Percentiles rank a stretch among this genome's conserved stretches.
Evolutionary conservation across 1,139 yeast species (phyloP).

Genomic region (Insectozyma bohioensis): DNA sequence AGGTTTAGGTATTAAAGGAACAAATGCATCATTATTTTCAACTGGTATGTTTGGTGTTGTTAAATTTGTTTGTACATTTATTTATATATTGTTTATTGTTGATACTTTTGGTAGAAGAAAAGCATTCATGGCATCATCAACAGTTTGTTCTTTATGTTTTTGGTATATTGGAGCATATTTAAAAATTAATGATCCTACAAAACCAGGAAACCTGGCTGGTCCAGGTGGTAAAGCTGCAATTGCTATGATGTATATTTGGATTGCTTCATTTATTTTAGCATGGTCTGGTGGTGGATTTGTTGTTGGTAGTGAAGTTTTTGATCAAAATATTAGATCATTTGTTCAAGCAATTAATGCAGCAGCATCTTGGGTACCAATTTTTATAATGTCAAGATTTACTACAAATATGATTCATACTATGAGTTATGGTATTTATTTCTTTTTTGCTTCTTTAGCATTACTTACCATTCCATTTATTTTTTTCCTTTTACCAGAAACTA

Average conservation of each 20-base stretch:
- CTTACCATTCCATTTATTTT: constrained; percentile 36
- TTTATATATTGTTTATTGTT: constrained; percentile 37
- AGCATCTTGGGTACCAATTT: constrained; percentile 44
- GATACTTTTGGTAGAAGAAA: constrained; percentile 40
- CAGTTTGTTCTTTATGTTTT: constrained; percentile 39
- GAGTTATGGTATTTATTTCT: constrained; percentile 42
- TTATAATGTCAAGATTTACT: constrained; percentile 41
- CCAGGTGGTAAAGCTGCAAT: constrained; percentile 47
- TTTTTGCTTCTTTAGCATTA: constrained; percentile 36
- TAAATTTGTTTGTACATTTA: constrained; percentile 37
- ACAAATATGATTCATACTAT: constrained; percentile 36
- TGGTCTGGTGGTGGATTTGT: constrained; percentile 50
- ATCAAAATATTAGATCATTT: constrained; percentile 42
- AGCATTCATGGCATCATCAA: constrained; percentile 39
- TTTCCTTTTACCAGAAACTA: constrained; percentile 41
- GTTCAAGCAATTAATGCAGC: constrained; percentile 47
- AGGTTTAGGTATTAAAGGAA: constrained; percentile 40
- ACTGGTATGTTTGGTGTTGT: constrained; percentile 47
- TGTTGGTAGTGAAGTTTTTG: constrained; percentile 43
- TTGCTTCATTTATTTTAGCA: constrained; percentile 41
- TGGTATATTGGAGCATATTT: constrained; percentile 46
- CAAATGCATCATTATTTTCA: constrained; percentile 39
- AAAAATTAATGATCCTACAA: constrained; percentile 37
- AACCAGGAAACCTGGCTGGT: constrained; percentile 36
- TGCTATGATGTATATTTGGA: constrained; percentile 46